Conservation (phyloP, 352 stramenopile species). For the Globisporangium uncinulatum region DNA sequence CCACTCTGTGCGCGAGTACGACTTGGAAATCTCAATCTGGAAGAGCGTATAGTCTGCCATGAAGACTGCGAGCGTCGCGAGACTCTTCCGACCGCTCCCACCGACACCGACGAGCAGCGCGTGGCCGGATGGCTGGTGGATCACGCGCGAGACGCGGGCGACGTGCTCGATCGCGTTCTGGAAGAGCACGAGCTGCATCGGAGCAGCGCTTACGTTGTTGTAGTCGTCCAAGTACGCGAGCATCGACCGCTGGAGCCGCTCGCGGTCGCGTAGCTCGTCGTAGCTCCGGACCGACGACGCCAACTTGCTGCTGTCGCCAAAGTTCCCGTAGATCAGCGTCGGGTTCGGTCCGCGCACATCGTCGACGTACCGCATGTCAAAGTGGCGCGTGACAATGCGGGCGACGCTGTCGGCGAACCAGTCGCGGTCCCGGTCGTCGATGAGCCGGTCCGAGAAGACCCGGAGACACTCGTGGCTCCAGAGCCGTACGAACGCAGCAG, state of each 20-base stretch:
- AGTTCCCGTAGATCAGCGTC: conserved; percentile 88
- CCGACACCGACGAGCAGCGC: conserved; percentile 92
- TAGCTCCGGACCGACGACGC: conserved; percentile 64
- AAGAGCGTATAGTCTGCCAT: conserved; percentile 94
- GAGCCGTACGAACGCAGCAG: conserved; percentile 81
- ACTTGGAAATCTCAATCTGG: conserved; percentile 95
- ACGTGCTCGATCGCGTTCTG: conserved; percentile 94
- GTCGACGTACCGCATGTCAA: conserved; percentile 71
- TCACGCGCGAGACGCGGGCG: conserved; percentile 88
- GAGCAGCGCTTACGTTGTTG: conserved; percentile 93
- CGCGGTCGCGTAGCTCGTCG: conserved; percentile 82
- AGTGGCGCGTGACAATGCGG: conserved; percentile 70
- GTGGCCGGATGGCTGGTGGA: conserved; percentile 92
- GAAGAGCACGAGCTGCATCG: conserved; percentile 94
- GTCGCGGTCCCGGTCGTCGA: conserved; percentile 81
- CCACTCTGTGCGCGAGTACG: conserved; percentile 91
- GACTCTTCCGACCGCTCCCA: conserved; percentile 88
- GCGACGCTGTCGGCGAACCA: conserved; percentile 83
- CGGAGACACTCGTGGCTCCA: conserved; percentile 91
- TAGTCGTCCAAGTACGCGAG: conserved; percentile 92
- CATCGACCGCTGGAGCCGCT: conserved; percentile 80
- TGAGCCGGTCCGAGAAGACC: conserved; percentile 90
- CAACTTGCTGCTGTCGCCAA: conserved; percentile 72
- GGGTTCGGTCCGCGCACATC: conserved; percentile 52
- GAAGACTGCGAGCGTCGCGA: conserved; percentile 91